phyloP scores from a whole-genome alignment of 768 basidiomycete genomes.

The Psilocybe cyanescens region DNA sequence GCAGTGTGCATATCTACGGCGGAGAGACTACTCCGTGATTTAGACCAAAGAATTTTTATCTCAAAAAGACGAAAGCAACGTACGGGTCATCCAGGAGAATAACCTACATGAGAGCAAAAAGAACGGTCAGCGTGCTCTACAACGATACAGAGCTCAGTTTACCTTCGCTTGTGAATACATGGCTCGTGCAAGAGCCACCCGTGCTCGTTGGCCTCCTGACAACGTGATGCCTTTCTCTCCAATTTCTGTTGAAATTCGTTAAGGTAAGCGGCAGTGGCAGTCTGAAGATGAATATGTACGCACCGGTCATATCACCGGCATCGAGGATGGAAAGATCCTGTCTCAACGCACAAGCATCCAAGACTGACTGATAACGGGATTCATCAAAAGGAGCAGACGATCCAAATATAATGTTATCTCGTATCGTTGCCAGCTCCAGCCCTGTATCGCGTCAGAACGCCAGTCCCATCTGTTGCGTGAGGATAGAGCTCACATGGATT shows the following conservation, averaged over 20 bases:
- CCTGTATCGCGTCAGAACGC: slow-evolving; percentile 36
- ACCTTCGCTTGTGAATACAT: slow-evolving; percentile 75
- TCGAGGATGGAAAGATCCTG: slow-evolving; percentile 74
- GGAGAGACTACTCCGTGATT: slow-evolving; percentile 49
- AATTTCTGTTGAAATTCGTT: slow-evolving; percentile 48
- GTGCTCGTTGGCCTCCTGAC: slow-evolving; percentile 76
- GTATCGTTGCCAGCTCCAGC: slow-evolving; percentile 82
- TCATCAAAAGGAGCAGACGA: slow-evolving; percentile 60
- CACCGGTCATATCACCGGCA: slow-evolving; percentile 79
- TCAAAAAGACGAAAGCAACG: slow-evolving; percentile 24
- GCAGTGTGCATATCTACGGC: slow-evolving; percentile 84
- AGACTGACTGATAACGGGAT: slow-evolving; percentile 64
- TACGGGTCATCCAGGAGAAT: slow-evolving; percentile 77
- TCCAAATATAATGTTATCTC: slow-evolving; percentile 82
- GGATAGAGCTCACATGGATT: slow-evolving; percentile 50
- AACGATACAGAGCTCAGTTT: slow-evolving; percentile 6
- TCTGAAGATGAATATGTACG: slow-evolving; percentile 1
- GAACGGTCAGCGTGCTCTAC: background rate
- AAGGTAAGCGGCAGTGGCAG: background rate
- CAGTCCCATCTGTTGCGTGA: background rate
- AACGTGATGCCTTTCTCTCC: slow-evolving; percentile 82
- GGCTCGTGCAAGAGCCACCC: slow-evolving; percentile 78
- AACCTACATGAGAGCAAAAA: slow-evolving; percentile 33
- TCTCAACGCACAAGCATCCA: slow-evolving; percentile 77
- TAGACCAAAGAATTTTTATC: background rate